Percentiles rank a stretch among this genome's conserved stretches.
These are phyloP conservation scores for Agapanthus africanus DNA, from an alignment of 106 monocot species.

Conservation along the genomic window DNA sequence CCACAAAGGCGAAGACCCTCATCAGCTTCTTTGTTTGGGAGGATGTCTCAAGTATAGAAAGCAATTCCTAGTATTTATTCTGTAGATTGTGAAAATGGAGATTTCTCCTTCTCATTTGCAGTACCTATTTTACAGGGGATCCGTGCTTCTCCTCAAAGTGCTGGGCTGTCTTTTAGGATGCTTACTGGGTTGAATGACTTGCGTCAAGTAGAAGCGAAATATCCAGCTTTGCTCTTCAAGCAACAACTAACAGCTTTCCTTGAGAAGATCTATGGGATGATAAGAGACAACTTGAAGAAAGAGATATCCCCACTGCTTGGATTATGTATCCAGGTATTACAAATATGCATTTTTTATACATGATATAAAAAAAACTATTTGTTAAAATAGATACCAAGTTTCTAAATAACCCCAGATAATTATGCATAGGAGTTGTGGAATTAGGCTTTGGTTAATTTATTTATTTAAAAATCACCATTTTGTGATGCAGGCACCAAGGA, in stretches of 20 bases:
- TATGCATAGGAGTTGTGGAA: background rate
- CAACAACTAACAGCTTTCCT: constrained; percentile 77
- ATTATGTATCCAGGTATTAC: constrained; percentile 70
- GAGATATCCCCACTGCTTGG: constrained; percentile 82
- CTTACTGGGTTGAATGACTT: constrained; percentile 40
- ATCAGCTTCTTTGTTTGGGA: constrained; percentile 58
- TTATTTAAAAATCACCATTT: background rate
- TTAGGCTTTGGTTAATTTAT: background rate
- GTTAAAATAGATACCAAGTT: background rate
- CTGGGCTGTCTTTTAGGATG: constrained; percentile 47
- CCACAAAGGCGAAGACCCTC: constrained; percentile 57
- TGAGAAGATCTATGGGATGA: constrained; percentile 84
- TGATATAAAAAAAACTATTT: background rate
- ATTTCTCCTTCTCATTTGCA: too few relatives aligned
- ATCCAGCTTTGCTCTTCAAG: constrained; percentile 79
- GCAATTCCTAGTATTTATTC: background rate
- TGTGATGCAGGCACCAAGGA: constrained; percentile 61
- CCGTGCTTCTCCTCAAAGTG: constrained; percentile 51
- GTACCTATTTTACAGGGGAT: constrained; percentile 25
- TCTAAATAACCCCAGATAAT: background rate
- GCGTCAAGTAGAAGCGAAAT: constrained; percentile 83
- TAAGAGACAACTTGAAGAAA: constrained; percentile 84
- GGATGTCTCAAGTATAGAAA: constrained; percentile 60
- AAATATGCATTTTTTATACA: background rate
- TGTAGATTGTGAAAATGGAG: too few relatives aligned